Evolutionary conservation across 83 land plant species (phyloP).

Genomic region (Diphasiastrum complanatum): DNA sequence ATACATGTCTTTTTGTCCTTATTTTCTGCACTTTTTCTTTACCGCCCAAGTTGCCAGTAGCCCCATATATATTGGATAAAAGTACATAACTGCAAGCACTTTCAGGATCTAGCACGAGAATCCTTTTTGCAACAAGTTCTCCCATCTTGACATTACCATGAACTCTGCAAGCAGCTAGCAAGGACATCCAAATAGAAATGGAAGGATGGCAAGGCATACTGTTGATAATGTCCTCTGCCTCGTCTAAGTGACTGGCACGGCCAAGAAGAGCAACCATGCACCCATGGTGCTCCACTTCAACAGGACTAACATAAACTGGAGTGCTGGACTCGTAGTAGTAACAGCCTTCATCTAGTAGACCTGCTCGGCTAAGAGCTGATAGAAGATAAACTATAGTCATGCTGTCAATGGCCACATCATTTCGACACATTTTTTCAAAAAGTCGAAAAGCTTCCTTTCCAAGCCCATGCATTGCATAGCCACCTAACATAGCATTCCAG

Average conservation of each 20-base stretch:
- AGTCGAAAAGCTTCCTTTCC: slow-evolving; percentile 22
- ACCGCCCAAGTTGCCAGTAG: slow-evolving; percentile 14
- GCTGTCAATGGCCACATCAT: slow-evolving; percentile 31
- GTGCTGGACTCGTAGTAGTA: slow-evolving; percentile 29
- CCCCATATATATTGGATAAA: slow-evolving; percentile 13
- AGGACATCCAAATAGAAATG: slow-evolving; percentile 33
- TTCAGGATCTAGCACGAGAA: slow-evolving; percentile 28
- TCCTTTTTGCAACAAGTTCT: slow-evolving; percentile 14
- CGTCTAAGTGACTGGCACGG: slow-evolving; percentile 34
- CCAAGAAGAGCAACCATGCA: slow-evolving; percentile 45
- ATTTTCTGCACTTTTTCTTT: no score
- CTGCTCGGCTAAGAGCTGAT: slow-evolving; percentile 33
- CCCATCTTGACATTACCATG: slow-evolving; percentile 26
- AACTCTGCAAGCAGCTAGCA: slow-evolving; percentile 35
- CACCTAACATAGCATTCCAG: slow-evolving; percentile 35
- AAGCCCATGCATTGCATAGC: slow-evolving; percentile 40
- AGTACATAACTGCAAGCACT: slow-evolving; percentile 10
- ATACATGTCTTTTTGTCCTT: no score
- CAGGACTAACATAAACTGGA: slow-evolving; percentile 14
- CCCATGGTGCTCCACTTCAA: slow-evolving; percentile 29
- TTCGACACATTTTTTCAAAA: slow-evolving; percentile 20
- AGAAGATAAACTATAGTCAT: slow-evolving; percentile 35
- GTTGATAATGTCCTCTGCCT: slow-evolving; percentile 28
- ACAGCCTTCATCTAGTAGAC: slow-evolving; percentile 39
- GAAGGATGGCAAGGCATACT: slow-evolving; percentile 12